A percentile compares a stretch with the other conserved stretches of the same genome.
These are phyloP conservation scores for Colletotrichum liriopes DNA, from an alignment of 2,329 filamentous ascomycete species.

Conservation along the genomic window DNA sequence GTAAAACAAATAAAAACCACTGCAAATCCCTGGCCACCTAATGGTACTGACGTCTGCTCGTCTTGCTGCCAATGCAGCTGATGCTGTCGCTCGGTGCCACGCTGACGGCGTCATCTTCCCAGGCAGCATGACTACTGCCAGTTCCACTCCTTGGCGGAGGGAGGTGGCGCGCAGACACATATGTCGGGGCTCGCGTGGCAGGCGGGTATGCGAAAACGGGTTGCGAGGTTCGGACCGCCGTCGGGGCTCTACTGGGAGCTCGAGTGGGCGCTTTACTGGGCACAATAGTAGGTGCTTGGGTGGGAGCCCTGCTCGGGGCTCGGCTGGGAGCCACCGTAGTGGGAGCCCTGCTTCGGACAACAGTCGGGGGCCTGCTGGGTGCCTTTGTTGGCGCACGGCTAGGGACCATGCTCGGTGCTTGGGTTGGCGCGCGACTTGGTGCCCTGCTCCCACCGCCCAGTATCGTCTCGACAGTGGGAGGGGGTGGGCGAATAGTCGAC, in stretches of 20 bases:
- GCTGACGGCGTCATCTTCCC: slow-evolving; percentile 67
- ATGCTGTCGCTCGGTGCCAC: slow-evolving; percentile 75
- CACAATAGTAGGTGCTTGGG: slow-evolving; percentile 14
- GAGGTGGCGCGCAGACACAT: slow-evolving; percentile 52
- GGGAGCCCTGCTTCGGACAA: slow-evolving; percentile 25
- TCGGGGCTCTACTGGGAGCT: slow-evolving; percentile 21
- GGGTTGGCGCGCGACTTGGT: slow-evolving; percentile 48
- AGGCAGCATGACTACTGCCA: slow-evolving; percentile 58
- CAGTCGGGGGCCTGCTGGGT: slow-evolving; percentile 25
- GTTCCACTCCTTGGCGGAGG: slow-evolving; percentile 59
- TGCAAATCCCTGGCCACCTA: slow-evolving; percentile 42
- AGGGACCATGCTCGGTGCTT: slow-evolving; percentile 42
- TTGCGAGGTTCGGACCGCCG: slow-evolving; percentile 22
- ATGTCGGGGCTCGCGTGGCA: slow-evolving; percentile 47
- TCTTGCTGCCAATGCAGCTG: slow-evolving; percentile 69
- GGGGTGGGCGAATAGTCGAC: slow-evolving; percentile 53
- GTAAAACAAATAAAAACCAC: background rate
- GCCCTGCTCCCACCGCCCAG: slow-evolving; percentile 52
- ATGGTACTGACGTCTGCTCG: slow-evolving; percentile 49
- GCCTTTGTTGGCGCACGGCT: slow-evolving; percentile 38
- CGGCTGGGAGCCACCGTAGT: slow-evolving; percentile 26
- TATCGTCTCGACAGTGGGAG: slow-evolving; percentile 48
- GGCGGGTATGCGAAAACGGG: slow-evolving; percentile 39
- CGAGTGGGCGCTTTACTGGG: slow-evolving; percentile 25
- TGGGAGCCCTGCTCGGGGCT: slow-evolving; percentile 37